Conservation (phyloP, 345 rosid species). For the Jatropha curcas region DNA sequence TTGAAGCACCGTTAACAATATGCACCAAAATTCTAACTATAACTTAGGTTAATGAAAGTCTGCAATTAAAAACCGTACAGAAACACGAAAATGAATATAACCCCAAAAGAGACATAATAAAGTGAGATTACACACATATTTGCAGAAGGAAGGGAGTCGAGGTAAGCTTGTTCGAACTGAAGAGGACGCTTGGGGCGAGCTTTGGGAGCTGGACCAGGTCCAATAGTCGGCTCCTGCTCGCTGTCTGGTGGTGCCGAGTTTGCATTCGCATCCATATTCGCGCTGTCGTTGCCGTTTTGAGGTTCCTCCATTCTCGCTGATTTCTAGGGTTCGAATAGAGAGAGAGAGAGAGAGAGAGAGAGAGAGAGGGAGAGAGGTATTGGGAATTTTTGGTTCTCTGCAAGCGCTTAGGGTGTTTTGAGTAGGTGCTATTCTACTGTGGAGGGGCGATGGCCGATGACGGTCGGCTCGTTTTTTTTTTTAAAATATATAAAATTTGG, state of each 20-base stretch:
- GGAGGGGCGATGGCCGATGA: too few species aligned
- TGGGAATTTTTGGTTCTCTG: too few species aligned
- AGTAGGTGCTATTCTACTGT: too few species aligned
- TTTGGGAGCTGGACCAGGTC: conserved; percentile 72
- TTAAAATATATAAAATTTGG: too few species aligned
- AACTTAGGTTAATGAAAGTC: neutral
- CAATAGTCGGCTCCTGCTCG: conserved; percentile 54
- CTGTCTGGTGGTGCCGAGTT: conserved; percentile 20
- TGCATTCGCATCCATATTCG: too few species aligned
- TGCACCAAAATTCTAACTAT: neutral
- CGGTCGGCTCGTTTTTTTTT: too few species aligned
- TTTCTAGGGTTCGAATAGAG: neutral
- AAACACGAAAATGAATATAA: neutral
- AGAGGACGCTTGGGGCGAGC: conserved; percentile 79
- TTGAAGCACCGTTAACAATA: neutral
- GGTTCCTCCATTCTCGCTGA: conserved; percentile 48
- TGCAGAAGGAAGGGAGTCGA: conserved; percentile 82
- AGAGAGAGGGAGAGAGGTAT: too few species aligned
- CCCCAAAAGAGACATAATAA: neutral
- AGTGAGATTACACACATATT: conserved; percentile 47
- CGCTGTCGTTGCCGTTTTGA: conserved; percentile 37
- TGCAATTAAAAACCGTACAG: conserved; percentile 1
- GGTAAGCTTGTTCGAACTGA: conserved; percentile 86
- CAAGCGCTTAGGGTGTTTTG: too few species aligned
- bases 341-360: neutral